Percentiles rank a stretch among this genome's conserved stretches.
Conservation (phyloP, 2,329 filamentous ascomycete genomes). For the Talaromyces sp. region DNA sequence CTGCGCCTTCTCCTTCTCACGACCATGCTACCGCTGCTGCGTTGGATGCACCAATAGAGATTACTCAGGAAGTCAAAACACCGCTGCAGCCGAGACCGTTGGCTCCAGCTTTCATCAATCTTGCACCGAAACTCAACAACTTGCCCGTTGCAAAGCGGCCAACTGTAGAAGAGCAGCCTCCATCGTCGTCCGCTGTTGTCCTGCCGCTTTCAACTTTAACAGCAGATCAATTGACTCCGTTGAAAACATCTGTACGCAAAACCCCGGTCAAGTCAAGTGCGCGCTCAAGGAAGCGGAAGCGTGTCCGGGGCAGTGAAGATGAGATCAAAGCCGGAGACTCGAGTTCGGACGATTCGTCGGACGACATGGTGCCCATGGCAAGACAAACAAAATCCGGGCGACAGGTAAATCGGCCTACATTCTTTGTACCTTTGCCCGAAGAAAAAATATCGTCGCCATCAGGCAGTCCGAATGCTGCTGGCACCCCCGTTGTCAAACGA, state of each 20-base stretch:
- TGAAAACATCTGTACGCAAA: conserved; percentile 2
- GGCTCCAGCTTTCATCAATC: background rate
- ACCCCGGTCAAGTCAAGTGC: conserved; percentile 6
- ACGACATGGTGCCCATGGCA: conserved; percentile 43
- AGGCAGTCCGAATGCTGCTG: conserved; percentile 12
- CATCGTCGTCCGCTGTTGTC: background rate
- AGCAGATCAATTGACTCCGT: background rate
- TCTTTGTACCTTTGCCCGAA: conserved; percentile 49
- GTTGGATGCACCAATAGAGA: background rate
- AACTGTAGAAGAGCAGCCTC: background rate
- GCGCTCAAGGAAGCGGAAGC: conserved; percentile 18
- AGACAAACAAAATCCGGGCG: conserved; percentile 72
- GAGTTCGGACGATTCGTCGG: conserved; percentile 35
- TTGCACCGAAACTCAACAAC: background rate
- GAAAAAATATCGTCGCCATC: conserved; percentile 10
- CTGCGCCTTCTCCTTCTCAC: background rate
- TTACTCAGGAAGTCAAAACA: background rate
- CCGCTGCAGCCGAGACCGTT: background rate
- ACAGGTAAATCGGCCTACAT: conserved; percentile 59
- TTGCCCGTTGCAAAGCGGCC: background rate
- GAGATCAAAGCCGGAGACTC: conserved; percentile 26
- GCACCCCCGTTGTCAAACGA: conserved; percentile 41
- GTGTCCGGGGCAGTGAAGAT: conserved; percentile 24
- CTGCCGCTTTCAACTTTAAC: background rate
- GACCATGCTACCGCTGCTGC: background rate